Evolutionary conservation across 2,329 filamentous ascomycete species (phyloP), one percentile per base, ranked within the genome.

Genomic region (Setomelanomma holmii): DNA sequence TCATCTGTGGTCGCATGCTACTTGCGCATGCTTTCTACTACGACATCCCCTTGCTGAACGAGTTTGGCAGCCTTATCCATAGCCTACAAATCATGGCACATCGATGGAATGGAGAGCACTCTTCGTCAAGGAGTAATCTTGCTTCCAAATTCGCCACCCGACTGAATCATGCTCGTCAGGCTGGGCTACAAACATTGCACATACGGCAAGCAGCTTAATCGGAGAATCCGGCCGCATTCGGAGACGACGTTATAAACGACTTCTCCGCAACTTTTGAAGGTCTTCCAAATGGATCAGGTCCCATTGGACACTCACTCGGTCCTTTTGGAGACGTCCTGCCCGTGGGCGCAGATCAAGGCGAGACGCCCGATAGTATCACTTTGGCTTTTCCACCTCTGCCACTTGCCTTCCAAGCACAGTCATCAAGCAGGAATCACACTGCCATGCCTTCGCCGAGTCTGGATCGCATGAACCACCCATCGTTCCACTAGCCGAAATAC

Each of bases 81-180:
- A 73, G 71, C 16, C 61, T 79, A 0, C 51, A 61, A 4, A 71
- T 75, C 17, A 75, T 79, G 5, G 73, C 76, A 0, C 56, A 61
- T 4, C 66, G 76, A n/a, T 78, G 75, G 74, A 70, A 68, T 40
- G 73, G 74, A 27, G 27, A 30, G 10, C 27, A 30, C 27, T 41
- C 34, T 16, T 36, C 19, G n/a, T 6, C 27, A 5, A 17, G 34
- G 14, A 42, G 44, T 34, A 76, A 73, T 47, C 53, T 76, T 6
- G 74, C 75, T 1, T 69, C 69, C 6, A 73, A 73, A 40, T 74
- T 77, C 45, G 71, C 73, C 0, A 49, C 49, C 2, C 63, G 71
- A 4, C 61, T 77, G 11, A 58, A 68, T n/a, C 55, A 64, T 14
- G 70, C 71, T 4, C 45, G 45, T 35, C 16, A 45, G 40, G 30